Conservation (phyloP, 768 basidiomycete species). For the Cystobasidium onofrii region DNA sequence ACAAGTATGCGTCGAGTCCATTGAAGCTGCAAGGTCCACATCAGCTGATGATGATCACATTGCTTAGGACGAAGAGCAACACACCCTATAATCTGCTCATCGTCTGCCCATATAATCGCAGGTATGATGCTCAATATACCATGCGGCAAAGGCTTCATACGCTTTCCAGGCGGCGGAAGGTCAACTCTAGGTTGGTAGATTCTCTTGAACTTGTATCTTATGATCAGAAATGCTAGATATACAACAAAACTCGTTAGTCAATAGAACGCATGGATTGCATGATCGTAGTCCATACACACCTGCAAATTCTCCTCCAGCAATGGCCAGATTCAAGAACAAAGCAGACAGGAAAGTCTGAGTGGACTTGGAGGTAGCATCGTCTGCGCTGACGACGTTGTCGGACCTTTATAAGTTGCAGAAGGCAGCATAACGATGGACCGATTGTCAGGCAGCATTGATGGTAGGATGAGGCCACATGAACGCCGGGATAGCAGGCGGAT, state of each 20-base stretch:
- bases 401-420: not conserved
- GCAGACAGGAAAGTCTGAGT: slow-evolving; percentile 66
- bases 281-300: not conserved
- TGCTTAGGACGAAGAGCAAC: slow-evolving; percentile 85
- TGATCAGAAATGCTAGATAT: slow-evolving; percentile 59
- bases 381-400: not conserved
- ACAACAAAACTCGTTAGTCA: too few relatives aligned
- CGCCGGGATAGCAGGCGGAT: too few relatives aligned
- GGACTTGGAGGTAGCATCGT: slow-evolving; percentile 17
- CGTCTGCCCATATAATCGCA: slow-evolving; percentile 59
- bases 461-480: too few relatives aligned
- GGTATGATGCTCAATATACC: slow-evolving; percentile 59
- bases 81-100: slow-evolving; percentile 56
- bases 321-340: slow-evolving; percentile 67
- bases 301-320: slow-evolving; percentile 49
- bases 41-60: slow-evolving; percentile 54
- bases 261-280: not conserved
- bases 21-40: slow-evolving; percentile 67
- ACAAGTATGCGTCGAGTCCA: slow-evolving; percentile 87
- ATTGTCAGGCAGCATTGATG: too few relatives aligned
- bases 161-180: slow-evolving; percentile 39
- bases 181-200: slow-evolving; percentile 77
- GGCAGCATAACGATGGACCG: too few relatives aligned
- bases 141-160: slow-evolving; percentile 38
- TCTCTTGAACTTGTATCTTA: slow-evolving; percentile 73